Percentiles rank a stretch among this genome's conserved stretches.
Conservation (phyloP, 768 basidiomycete species). For the Panellus pusillus region DNA sequence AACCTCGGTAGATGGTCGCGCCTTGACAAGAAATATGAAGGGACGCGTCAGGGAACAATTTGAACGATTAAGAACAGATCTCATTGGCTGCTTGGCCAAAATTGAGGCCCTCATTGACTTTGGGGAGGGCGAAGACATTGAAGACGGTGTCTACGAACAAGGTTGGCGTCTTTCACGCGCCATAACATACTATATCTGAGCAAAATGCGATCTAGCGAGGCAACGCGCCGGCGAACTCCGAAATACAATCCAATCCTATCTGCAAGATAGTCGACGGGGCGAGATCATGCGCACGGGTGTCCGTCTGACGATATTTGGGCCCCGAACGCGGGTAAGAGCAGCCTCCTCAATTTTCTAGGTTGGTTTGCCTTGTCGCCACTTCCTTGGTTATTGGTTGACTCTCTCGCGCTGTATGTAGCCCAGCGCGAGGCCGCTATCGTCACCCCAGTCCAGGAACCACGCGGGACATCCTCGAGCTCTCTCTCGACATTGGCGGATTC, state of each 20-base stretch:
- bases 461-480: conserved; percentile 80
- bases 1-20: background rate
- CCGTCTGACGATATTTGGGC: conserved; percentile 85
- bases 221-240: conserved; percentile 50
- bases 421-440: conserved; percentile 89
- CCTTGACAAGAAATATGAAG: conserved; percentile 36
- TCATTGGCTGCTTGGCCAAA: conserved; percentile 72
- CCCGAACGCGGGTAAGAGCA: conserved; percentile 96
- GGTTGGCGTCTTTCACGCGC: conserved; percentile 42
- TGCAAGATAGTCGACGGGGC: conserved; percentile 73
- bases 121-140: conserved; percentile 88
- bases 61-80: conserved; percentile 60
- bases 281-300: conserved; percentile 85
- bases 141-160: conserved; percentile 74
- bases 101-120: conserved; percentile 93
- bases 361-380: conserved; percentile 7
- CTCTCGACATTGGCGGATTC: conserved; percentile 89
- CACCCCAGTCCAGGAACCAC: conserved; percentile 86
- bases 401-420: conserved; percentile 42
- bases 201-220: conserved; percentile 44
- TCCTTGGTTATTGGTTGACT: background rate
- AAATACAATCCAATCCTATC: conserved; percentile 50
- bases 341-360: conserved; percentile 84
- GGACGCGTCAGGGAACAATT: conserved; percentile 62
- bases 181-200: background rate